A percentile compares a stretch with the other conserved stretches of the same genome.
Conservation (phyloP, 495 filamentous ascomycete species). For the Cudoniella acicularis region DNA sequence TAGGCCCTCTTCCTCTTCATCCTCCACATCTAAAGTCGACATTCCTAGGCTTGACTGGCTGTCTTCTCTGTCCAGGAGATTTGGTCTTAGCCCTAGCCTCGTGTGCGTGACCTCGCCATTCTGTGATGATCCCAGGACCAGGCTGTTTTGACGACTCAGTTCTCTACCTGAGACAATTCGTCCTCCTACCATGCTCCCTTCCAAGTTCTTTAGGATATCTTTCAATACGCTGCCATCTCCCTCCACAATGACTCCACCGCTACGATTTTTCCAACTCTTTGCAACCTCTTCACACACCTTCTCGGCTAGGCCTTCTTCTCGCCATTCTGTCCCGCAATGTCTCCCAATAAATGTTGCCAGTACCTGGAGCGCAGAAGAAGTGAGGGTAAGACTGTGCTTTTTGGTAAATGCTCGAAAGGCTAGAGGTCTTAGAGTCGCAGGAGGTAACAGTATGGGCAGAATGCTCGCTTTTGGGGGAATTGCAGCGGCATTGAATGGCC, state of each 20-base stretch:
- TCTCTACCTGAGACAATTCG: constrained; percentile 48
- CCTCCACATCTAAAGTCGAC: constrained; percentile 55
- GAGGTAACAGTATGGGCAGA: constrained; percentile 82
- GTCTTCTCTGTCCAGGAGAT: constrained; percentile 46
- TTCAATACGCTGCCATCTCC: constrained; percentile 72
- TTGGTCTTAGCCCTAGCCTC: constrained; percentile 38
- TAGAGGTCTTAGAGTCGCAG: constrained; percentile 79
- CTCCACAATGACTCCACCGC: constrained; percentile 84
- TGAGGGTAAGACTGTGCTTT: constrained; percentile 93
- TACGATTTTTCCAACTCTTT: constrained; percentile 79
- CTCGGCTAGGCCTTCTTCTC: constrained; percentile 90
- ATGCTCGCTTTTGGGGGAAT: constrained; percentile 62
- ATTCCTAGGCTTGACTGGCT: constrained; percentile 62
- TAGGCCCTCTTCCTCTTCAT: constrained; percentile 50
- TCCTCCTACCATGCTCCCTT: constrained; percentile 80
- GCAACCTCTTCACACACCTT: constrained; percentile 89
- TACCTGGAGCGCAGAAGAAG: constrained; percentile 76
- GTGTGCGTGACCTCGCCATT: constrained; percentile 15
- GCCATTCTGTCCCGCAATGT: constrained; percentile 93
- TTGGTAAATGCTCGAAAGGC: constrained; percentile 97
- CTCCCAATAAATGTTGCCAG: constrained; percentile 86
- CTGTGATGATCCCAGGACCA: constrained; percentile 35
- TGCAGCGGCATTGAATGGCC: constrained; percentile 45
- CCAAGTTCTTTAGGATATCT: constrained; percentile 73
- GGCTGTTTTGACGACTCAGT: constrained; percentile 57